These are phyloP conservation scores for Fusarium metavorans DNA, from an alignment of 2,329 filamentous ascomycete genomes.

Conservation along the genomic window DNA sequence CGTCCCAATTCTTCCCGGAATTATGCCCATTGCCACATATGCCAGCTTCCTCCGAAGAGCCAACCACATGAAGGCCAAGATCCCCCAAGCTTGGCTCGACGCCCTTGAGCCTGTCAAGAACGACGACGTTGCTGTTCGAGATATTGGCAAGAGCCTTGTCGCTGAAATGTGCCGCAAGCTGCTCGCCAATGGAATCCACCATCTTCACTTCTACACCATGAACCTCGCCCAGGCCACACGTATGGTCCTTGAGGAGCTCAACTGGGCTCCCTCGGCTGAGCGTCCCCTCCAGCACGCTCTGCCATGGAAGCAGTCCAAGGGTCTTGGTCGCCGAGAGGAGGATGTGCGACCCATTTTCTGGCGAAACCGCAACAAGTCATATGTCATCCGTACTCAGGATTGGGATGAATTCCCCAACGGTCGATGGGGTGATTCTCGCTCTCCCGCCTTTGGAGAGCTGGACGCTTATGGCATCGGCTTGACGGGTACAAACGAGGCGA, in stretches of 20 bases:
- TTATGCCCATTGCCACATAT: conserved; percentile 93
- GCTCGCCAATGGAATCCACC: conserved; percentile 82
- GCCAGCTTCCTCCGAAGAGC: conserved; percentile 91
- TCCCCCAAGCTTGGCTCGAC: conserved; percentile 85
- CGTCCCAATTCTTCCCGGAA: conserved; percentile 85
- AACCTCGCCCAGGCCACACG: conserved; percentile 94
- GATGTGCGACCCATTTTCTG: conserved; percentile 99
- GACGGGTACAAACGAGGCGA: conserved; percentile 95
- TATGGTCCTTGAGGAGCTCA: conserved; percentile 92
- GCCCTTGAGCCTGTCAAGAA: conserved; percentile 94
- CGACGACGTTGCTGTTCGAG: conserved; percentile 91
- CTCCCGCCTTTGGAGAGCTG: conserved; percentile 94
- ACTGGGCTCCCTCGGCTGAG: conserved; percentile 81
- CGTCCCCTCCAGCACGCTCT: conserved; percentile 89
- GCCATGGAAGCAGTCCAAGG: conserved; percentile 96
- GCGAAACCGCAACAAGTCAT: conserved; percentile 96
- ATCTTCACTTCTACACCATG: conserved; percentile 99
- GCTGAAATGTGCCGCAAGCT: conserved; percentile 91
- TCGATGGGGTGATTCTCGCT: conserved; percentile 96
- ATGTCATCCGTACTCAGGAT: conserved; percentile 93
- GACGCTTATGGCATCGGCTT: conserved; percentile 95
- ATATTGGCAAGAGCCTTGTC: conserved; percentile 88
- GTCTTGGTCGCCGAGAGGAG: conserved; percentile 87
- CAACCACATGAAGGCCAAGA: conserved; percentile 88
- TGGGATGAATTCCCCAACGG: conserved; percentile 99